Percentiles rank a stretch among this genome's conserved stretches.
phyloP scores from a whole-genome alignment of 805 yeast species.

The Monosporozyma aquatica region DNA sequence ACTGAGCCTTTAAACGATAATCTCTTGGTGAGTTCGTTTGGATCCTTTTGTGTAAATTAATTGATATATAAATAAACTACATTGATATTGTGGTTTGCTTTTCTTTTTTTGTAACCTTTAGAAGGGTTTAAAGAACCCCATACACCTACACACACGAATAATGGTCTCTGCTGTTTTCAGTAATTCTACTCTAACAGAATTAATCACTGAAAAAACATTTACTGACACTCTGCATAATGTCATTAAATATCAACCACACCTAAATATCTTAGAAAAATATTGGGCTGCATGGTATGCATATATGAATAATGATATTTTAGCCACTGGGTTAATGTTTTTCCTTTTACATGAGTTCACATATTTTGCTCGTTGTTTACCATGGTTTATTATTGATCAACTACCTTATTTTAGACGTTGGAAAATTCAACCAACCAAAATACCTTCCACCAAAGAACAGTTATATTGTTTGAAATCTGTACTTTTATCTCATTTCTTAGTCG shows the following conservation, averaged over 20 bases:
- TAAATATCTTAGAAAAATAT: constrained; percentile 50
- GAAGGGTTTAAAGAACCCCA: too few relatives aligned
- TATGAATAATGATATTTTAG: constrained; percentile 79
- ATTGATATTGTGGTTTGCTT: background rate
- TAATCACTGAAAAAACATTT: constrained; percentile 25
- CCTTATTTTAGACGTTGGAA: constrained; percentile 82
- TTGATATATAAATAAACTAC: background rate
- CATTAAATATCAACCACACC: constrained; percentile 33
- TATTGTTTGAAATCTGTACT: constrained; percentile 82
- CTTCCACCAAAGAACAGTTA: constrained; percentile 80
- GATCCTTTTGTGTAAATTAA: too few relatives aligned
- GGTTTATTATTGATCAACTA: constrained; percentile 79
- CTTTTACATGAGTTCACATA: constrained; percentile 78
- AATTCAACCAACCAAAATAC: constrained; percentile 79
- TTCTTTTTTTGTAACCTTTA: too few relatives aligned
- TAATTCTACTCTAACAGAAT: constrained; percentile 25
- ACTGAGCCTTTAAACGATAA: too few relatives aligned
- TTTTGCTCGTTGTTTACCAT: constrained; percentile 87
- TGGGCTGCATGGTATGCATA: constrained; percentile 90
- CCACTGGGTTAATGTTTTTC: constrained; percentile 84
- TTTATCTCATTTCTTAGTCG: constrained; percentile 81
- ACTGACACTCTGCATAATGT: constrained; percentile 32
- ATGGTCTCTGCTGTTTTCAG: constrained; percentile 26
- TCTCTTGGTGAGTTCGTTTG: too few relatives aligned
- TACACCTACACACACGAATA: background rate